Percentiles rank a stretch among this genome's conserved stretches.
Evolutionary conservation across 352 stramenopile genomes (phyloP).

Genomic region (Pythium folliculosum): DNA sequence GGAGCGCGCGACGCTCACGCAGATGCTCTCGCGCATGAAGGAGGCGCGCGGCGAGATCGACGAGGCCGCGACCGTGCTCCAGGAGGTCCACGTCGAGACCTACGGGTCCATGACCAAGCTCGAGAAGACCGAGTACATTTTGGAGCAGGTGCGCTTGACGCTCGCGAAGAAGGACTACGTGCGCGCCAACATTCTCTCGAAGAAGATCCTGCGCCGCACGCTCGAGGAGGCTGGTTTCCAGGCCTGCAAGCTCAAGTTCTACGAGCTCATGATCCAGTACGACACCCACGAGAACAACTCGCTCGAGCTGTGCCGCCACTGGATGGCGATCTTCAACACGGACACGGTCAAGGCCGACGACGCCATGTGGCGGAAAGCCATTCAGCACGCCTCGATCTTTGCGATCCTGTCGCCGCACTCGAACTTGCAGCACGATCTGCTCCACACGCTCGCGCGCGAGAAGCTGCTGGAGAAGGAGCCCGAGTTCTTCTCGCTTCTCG

Average conservation of each 20-base stretch:
- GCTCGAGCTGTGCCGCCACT: slow-evolving; percentile 92
- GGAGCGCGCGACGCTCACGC: slow-evolving; percentile 93
- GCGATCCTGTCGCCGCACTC: slow-evolving; percentile 73
- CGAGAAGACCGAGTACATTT: slow-evolving; percentile 99
- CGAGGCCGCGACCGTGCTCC: slow-evolving; percentile 93
- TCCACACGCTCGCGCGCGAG: slow-evolving; percentile 64
- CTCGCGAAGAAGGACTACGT: slow-evolving; percentile 98
- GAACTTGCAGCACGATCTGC: slow-evolving; percentile 78
- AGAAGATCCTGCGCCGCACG: slow-evolving; percentile 95
- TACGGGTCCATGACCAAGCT: slow-evolving; percentile 98
- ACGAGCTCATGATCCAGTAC: slow-evolving; percentile 95
- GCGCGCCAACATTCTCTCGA: slow-evolving; percentile 94
- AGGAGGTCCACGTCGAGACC: slow-evolving; percentile 98
- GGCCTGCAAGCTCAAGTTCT: slow-evolving; percentile 97
- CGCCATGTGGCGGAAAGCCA: slow-evolving; percentile 66
- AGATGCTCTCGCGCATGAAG: slow-evolving; percentile 92
- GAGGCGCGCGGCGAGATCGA: slow-evolving; percentile 92
- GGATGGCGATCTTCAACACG: slow-evolving; percentile 84
- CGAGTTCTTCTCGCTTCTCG: slow-evolving; percentile 60
- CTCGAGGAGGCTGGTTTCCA: slow-evolving; percentile 95
- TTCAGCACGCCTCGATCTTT: slow-evolving; percentile 81
- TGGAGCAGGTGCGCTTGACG: slow-evolving; percentile 97
- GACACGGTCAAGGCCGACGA: slow-evolving; percentile 68
- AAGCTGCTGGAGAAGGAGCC: slow-evolving; percentile 68
- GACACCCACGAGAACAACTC: slow-evolving; percentile 96